Base-by-base conservation (phyloP, 495 filamentous ascomycete genomes). In the Elaphomyces granulatus region DNA sequence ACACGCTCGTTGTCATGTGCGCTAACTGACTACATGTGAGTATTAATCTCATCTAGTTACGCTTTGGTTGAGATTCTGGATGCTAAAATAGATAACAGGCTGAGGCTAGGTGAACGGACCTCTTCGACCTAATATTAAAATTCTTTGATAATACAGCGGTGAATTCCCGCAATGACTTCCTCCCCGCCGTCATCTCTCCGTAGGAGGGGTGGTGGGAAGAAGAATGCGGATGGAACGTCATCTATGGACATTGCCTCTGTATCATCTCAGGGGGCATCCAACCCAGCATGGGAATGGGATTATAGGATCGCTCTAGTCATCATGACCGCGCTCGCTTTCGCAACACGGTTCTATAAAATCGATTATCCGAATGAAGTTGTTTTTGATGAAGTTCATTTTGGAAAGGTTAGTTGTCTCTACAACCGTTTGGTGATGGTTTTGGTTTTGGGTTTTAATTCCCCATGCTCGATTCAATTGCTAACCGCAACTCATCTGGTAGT, bases 331-430 rank as follows among this genome's bases (percentile, higher is more conserved):
- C 53, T 92, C 48, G 88, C 87, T 36, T 96, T 96, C 55, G 55
- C 83, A 39, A 95, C 90, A 19, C 70, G 90, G 45, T 99, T 96
- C 64, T 96, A 80, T 71, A 87, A 83, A 40, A 93, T 99, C 55
- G 80, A 71, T 43, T 86, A 94, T 61, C 90, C 90, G 8, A 80
- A 90, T 54, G 80, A 95, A 61, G 90, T 99, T 18, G 92, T 99
- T 30, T 99, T 99, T 55, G 90, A 99, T 49, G 90, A 99, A 61
- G 90, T 99, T 34, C 90, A 99, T 62, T 99, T 99, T 61, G 90
- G 90, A 64, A 99, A 99, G 81, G 90, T 94, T 70, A 47, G 70
- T 41, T 16, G n/a, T n/a, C n/a, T n/a, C n/a, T n/a, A n/a, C n/a
- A n/a, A n/a, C n/a, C n/a, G n/a, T n/a, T n/a, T n/a, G n/a, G n/a